A percentile compares a stretch with the other conserved stretches of the same genome.
Evolutionary conservation across 169 alveolate genomes (phyloP).

Genomic region (Eimeria necatrix): DNA sequence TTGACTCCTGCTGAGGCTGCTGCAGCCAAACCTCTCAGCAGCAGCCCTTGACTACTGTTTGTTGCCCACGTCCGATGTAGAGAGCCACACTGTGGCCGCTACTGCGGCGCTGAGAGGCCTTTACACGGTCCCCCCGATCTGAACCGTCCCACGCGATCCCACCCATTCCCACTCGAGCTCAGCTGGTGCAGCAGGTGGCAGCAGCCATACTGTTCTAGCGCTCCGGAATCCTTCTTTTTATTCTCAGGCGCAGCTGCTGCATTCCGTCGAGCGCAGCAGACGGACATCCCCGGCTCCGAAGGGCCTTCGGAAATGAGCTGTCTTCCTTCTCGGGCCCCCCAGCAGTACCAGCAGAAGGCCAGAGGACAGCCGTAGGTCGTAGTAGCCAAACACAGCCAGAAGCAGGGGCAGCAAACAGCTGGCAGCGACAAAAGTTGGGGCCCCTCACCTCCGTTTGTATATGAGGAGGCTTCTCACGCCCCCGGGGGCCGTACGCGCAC

Average conservation of each 20-base stretch:
- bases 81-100: slow-evolving; percentile 17
- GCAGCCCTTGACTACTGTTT: neutral
- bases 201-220: too few relatives aligned
- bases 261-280: too few relatives aligned
- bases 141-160: too few relatives aligned
- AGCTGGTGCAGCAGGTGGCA: too few relatives aligned
- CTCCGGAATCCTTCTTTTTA: too few relatives aligned
- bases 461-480: neutral
- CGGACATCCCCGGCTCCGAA: too few relatives aligned
- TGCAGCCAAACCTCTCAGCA: neutral
- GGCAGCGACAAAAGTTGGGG: neutral
- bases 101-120: neutral
- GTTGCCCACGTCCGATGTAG: slow-evolving; percentile 67
- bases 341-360: neutral
- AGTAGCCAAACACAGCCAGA: too few relatives aligned
- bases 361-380: neutral
- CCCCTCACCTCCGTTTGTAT: neutral
- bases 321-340: neutral
- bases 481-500: slow-evolving; percentile 5
- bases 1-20: slow-evolving; percentile 35
- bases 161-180: too few relatives aligned
- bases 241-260: too few relatives aligned
- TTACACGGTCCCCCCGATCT: too few relatives aligned
- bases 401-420: too few relatives aligned
- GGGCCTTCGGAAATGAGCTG: slow-evolving; percentile 8